phyloP scores from a whole-genome alignment of 306 rosid species.

The Corylus avellana region DNA sequence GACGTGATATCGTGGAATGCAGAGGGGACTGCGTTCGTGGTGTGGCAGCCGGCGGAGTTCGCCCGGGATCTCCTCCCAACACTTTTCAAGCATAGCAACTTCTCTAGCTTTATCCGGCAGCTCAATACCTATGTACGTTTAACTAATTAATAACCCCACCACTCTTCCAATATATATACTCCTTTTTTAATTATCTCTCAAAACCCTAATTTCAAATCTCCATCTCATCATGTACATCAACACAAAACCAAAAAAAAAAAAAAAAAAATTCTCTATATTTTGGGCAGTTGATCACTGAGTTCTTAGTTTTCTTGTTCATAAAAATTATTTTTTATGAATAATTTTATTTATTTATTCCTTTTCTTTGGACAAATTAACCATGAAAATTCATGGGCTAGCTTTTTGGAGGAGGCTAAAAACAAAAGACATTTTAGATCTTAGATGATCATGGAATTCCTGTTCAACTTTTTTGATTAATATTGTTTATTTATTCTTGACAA shows the following conservation, averaged over 20 bases:
- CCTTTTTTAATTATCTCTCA: too few species aligned
- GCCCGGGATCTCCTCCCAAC: slow-evolving; percentile 94
- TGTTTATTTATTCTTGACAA: not conserved
- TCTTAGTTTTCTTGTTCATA: too few species aligned
- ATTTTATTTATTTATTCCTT: too few species aligned
- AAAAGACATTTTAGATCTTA: not conserved
- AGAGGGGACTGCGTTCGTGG: slow-evolving; percentile 77
- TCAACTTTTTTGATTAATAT: not conserved
- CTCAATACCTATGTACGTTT: slow-evolving; percentile 91
- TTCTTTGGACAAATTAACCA: too few species aligned
- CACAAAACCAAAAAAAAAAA: too few species aligned
- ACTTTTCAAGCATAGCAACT: slow-evolving; percentile 93
- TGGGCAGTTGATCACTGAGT: too few species aligned
- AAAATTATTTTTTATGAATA: too few species aligned
- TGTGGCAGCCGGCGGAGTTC: slow-evolving; percentile 94
- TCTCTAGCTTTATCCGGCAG: slow-evolving; percentile 96
- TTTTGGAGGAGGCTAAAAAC: not conserved
- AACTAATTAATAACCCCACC: not conserved
- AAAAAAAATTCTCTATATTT: too few species aligned
- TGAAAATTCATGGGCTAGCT: too few species aligned
- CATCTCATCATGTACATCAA: too few species aligned
- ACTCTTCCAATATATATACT: not conserved
- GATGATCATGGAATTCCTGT: not conserved
- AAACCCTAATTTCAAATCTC: too few species aligned
- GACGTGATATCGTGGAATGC: slow-evolving; percentile 71